These are phyloP conservation scores for Phialophora expanda DNA, from an alignment of 2,329 filamentous ascomycete species.

Conservation along the genomic window DNA sequence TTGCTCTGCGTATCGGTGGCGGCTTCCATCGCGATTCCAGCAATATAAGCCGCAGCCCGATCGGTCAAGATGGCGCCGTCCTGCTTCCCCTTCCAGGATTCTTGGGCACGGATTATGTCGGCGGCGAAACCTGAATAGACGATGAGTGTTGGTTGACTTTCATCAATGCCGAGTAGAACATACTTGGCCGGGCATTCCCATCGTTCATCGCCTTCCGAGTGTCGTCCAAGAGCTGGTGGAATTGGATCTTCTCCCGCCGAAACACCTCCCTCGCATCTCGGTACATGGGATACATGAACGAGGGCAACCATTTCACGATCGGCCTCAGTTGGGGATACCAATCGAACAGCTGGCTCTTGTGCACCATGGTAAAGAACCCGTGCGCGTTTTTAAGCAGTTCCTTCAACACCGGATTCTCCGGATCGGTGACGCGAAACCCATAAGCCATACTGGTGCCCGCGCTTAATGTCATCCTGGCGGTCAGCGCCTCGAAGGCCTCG, in stretches of 20 bases:
- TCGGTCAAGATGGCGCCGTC: constrained; percentile 31
- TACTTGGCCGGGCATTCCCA: constrained; percentile 10
- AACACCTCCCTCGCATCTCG: constrained; percentile 20
- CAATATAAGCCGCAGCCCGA: constrained; percentile 38
- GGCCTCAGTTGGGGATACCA: constrained; percentile 27
- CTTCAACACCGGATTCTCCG: constrained; percentile 27
- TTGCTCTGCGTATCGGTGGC: constrained; percentile 57
- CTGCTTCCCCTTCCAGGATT: constrained; percentile 31
- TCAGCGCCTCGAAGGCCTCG: constrained; percentile 45
- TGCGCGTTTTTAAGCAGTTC: constrained; percentile 23
- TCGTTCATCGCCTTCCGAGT: not conserved
- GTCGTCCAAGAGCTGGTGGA: constrained; percentile 19
- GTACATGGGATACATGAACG: constrained; percentile 23
- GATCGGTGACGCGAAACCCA: constrained; percentile 27
- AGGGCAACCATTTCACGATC: constrained; percentile 19
- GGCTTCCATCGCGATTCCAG: constrained; percentile 50
- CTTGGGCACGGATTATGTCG: constrained; percentile 27
- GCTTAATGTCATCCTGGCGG: constrained; percentile 45
- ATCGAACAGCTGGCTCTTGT: constrained; percentile 19
- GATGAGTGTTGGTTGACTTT: not conserved
- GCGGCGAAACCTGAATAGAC: constrained; percentile 9
- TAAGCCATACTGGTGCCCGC: constrained; percentile 39
- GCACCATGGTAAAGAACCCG: constrained; percentile 22
- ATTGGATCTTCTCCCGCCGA: constrained; percentile 21
- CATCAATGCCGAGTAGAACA: not conserved